These are phyloP conservation scores for Penicillium taxi DNA, from an alignment of 495 filamentous ascomycete genomes.

Conservation along the genomic window DNA sequence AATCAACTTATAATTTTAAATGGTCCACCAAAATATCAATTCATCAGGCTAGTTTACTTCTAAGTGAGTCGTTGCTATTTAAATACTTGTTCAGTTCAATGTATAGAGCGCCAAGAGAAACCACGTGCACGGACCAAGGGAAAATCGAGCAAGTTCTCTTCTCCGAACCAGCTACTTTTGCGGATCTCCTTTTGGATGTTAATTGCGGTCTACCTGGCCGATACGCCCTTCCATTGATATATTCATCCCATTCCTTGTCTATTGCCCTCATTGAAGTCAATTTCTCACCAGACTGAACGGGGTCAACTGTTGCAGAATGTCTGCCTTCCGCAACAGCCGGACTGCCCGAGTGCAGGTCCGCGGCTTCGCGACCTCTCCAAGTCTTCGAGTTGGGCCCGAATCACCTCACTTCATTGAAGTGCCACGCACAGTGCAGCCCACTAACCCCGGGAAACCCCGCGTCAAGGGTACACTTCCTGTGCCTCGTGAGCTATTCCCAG, in stretches of 20 bases:
- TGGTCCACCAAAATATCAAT: too few species aligned
- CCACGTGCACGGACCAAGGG: slow-evolving; percentile 34
- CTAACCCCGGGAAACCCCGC: slow-evolving; percentile 32
- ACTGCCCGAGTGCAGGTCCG: slow-evolving; percentile 40
- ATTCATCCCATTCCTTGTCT: neutral
- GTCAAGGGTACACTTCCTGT: slow-evolving; percentile 67
- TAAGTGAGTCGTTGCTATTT: too few species aligned
- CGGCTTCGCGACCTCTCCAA: slow-evolving; percentile 34
- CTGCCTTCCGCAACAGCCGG: slow-evolving; percentile 33
- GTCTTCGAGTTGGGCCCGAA: slow-evolving; percentile 49
- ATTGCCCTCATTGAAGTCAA: neutral
- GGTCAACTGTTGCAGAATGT: slow-evolving; percentile 24
- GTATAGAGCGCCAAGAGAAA: slow-evolving; percentile 30
- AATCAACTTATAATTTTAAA: too few species aligned
- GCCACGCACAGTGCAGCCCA: slow-evolving; percentile 46
- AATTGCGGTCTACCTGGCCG: slow-evolving; percentile 1
- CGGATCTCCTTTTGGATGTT: slow-evolving; percentile 1
- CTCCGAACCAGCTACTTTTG: slow-evolving; percentile 9
- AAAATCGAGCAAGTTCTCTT: slow-evolving; percentile 34
- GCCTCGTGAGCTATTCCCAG: slow-evolving; percentile 57
- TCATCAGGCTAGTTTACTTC: too few species aligned
- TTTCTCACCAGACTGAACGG: neutral
- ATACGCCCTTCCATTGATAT: slow-evolving; percentile 1
- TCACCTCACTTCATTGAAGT: slow-evolving; percentile 68
- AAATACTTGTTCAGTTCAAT: too few species aligned